Conservation (phyloP, 306 rosid species). For the Bauhinia variegata region DNA sequence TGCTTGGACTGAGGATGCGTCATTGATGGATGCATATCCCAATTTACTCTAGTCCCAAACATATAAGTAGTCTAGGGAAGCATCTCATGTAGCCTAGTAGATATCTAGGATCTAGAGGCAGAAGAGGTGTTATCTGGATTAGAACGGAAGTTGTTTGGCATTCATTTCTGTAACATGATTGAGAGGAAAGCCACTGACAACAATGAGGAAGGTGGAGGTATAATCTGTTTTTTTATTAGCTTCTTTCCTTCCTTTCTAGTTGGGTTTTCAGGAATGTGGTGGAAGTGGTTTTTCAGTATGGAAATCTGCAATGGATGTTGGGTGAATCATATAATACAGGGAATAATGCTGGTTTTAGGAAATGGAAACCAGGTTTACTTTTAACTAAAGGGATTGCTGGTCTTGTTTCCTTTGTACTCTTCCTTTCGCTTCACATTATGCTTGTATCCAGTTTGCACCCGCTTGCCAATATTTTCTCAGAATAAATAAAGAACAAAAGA, state of each 20-base stretch:
- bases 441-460: no score
- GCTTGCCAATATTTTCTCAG: no score
- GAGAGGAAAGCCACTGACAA: neutral
- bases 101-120: no score
- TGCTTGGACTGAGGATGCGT: no score
- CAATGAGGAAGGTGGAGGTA: neutral
- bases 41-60: no score
- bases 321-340: no score
- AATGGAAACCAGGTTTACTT: neutral
- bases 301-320: neutral
- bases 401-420: neutral
- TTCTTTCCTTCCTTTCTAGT: neutral
- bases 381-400: neutral
- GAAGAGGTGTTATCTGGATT: no score
- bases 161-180: neutral
- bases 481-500: no score
- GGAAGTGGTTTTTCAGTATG: neutral
- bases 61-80: no score
- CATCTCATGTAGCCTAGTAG: no score
- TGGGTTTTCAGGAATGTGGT: conserved; percentile 7
- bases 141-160: no score
- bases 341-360: neutral
- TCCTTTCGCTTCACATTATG: neutral
- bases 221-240: neutral
- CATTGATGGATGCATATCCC: no score